These are phyloP conservation scores for Lactifluus rugatus DNA, from an alignment of 768 basidiomycete genomes.

Conservation along the genomic window DNA sequence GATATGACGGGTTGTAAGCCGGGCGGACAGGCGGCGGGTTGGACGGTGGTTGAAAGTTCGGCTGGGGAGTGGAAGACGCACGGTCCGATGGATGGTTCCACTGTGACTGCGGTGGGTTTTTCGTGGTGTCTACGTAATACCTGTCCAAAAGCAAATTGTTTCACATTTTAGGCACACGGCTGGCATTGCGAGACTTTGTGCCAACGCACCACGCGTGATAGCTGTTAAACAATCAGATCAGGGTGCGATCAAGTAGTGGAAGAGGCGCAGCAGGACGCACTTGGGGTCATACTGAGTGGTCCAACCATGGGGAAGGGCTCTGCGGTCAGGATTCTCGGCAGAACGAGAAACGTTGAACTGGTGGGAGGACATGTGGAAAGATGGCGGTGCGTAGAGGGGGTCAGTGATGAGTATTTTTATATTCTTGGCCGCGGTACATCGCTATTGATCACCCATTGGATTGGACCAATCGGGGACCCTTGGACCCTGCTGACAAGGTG, in stretches of 20 bases:
- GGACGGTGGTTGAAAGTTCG: background rate
- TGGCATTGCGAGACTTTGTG: background rate
- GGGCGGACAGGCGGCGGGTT: conserved; percentile 34
- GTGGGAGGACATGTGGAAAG: conserved; percentile 30
- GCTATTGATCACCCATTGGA: conserved; percentile 11
- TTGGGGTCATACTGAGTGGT: conserved; percentile 54
- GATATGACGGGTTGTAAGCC: conserved; percentile 12
- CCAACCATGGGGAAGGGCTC: conserved; percentile 61
- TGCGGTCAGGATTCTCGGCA: conserved; percentile 41
- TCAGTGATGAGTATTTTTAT: conserved; percentile 19
- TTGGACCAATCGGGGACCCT: background rate
- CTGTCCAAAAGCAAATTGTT: conserved; percentile 28
- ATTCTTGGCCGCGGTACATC: conserved; percentile 2
- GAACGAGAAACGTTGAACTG: conserved; percentile 19
- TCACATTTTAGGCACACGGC: too few species aligned
- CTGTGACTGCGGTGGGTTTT: conserved; percentile 50
- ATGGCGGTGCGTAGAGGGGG: conserved; percentile 7
- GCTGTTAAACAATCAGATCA: conserved; percentile 28
- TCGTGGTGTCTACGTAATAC: conserved; percentile 68
- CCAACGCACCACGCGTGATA: conserved; percentile 54
- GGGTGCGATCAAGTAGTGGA: conserved; percentile 16
- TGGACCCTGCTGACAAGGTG: conserved; percentile 10
- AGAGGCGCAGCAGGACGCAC: conserved; percentile 36
- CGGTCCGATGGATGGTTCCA: conserved; percentile 66
- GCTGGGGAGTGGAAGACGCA: conserved; percentile 25